Base-by-base conservation (phyloP, 306 rosid genomes). In the Comarum palustre region DNA sequence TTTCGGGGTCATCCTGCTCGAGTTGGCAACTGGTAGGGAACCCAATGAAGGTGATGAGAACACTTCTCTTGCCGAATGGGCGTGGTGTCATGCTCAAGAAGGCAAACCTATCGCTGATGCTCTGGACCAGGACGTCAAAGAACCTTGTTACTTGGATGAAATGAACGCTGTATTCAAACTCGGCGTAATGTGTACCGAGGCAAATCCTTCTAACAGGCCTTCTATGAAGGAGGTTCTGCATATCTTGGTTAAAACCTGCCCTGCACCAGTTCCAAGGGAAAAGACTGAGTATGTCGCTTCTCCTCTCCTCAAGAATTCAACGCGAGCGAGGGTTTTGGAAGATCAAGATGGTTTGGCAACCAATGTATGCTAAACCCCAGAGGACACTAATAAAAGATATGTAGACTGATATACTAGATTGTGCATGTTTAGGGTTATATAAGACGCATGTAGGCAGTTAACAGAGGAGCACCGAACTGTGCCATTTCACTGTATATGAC, bases 1-100 rank as follows among this genome's bases (percentile, higher is more conserved):
- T 78, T 92, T 84, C 15, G 98, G 96, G 47, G 96, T 92, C 0
- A 59, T 92, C 80, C 85, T 92, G 47, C 72, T 92, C 62, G 98
- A 92, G 74, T 79, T 92, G 47, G 77, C 82, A 46, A 90, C 92
- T 0, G 94, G 96, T 8, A 88, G 78, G 76, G 89, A 90, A 78
- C 90, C 96, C 31, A 81, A 47, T 2, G 36, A 77, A 4, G 92
- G 96, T 1, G 90, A 83, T 27, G 92, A 85, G 24, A 48, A 88
- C 80, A 83, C 89, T 32, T 78, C 90, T 41, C 89, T 92, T 43
- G 90, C 89, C 1, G 87, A 86, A 19, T 92, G 98, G 98, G 87
- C 86, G 0, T 78, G 85, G 90, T 76, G 80, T 6, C 82, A 61
- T 38, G 20, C 81, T 38, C 84, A 77, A 19, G 55, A 66, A 48